Evolutionary conservation across 805 yeast genomes (phyloP), one percentile per base, ranked within the genome.

Genomic region (Nakazawaea ambrosiae): DNA sequence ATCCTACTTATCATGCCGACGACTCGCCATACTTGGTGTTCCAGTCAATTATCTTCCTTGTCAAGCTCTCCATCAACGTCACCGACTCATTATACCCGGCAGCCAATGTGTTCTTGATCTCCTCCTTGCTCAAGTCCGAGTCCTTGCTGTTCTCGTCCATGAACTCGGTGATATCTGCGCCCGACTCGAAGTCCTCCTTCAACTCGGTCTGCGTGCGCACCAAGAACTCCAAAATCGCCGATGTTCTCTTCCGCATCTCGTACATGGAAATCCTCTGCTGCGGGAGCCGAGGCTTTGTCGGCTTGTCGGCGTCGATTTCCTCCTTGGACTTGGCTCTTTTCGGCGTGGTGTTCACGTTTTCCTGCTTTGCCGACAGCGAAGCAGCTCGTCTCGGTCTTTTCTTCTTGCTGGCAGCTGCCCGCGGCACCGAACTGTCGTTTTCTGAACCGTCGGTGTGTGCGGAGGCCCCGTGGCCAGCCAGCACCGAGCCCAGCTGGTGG

Each of bases 181-280:
- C 76, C 30, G 70, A 73, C n/a, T 68, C 61, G 46, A 79, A 80
- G 48, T 88, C 96, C 36, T 73, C 74, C 33, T 81, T 79, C 43
- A 90, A 61, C 51, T 90, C 97, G 44, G 80, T 59, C 56, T 88
- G 96, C 2, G 94, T 83, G 37, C 95, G 69, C 10, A 89, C 86
- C 19, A 90, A 73, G 69, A 89, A 92, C 59, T 92, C 97, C 49
- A 90, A 62, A 16, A 90, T 90, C 1, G 96, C 94, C 2, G 86
- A 81, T 2, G 88, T 83, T 42, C 98, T 71, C 51, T 86, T 78
- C 40, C 88, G 73, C 85, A 90, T 81, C 56, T 90, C 98, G 48
- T 74, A 72, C 43, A 89, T 58, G 3, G 88, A 73, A 3, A 84
- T 74, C 38, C 86, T 73, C 16, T 78, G 78, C 41, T 81, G 81